Conservation (phyloP, 2,329 filamentous ascomycete genomes). For the Alternaria sp. region DNA sequence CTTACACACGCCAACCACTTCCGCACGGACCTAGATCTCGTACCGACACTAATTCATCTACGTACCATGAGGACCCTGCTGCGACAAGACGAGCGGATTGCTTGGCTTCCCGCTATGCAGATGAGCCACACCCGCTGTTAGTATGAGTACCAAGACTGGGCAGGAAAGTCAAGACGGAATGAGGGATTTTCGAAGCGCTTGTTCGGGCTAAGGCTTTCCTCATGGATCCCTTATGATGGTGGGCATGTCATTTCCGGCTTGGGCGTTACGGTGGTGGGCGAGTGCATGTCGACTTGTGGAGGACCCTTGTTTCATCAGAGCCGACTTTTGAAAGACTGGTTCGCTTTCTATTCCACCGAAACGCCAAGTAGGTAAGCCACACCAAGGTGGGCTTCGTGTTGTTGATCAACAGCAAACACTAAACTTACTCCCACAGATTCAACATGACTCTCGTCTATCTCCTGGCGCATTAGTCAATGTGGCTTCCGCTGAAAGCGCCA, state of each 20-base stretch:
- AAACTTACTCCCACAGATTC: conserved; percentile 2
- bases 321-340: neutral
- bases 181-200: conserved; percentile 20
- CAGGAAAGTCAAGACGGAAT: conserved; percentile 22
- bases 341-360: conserved; percentile 6
- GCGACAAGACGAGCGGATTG: conserved; percentile 21
- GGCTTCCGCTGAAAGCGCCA: conserved; percentile 6
- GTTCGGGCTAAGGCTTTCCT: conserved; percentile 22
- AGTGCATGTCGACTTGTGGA: neutral
- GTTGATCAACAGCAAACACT: conserved; percentile 2
- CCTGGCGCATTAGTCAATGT: neutral
- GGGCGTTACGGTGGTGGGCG: conserved; percentile 1
- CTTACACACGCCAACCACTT: neutral
- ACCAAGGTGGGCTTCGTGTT: neutral
- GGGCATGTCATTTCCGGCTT: conserved; percentile 4
- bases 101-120: conserved; percentile 28
- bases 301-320: neutral
- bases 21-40: neutral
- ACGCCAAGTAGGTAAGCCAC: neutral
- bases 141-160: conserved; percentile 19
- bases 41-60: neutral
- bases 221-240: conserved; percentile 4
- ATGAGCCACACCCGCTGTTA: conserved; percentile 14
- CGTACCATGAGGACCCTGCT: neutral
- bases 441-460: conserved; percentile 2